Evolutionary conservation across 495 filamentous ascomycete species (phyloP), one percentile per base, ranked within the genome.

Genomic region (Rhypophila decipiens): DNA sequence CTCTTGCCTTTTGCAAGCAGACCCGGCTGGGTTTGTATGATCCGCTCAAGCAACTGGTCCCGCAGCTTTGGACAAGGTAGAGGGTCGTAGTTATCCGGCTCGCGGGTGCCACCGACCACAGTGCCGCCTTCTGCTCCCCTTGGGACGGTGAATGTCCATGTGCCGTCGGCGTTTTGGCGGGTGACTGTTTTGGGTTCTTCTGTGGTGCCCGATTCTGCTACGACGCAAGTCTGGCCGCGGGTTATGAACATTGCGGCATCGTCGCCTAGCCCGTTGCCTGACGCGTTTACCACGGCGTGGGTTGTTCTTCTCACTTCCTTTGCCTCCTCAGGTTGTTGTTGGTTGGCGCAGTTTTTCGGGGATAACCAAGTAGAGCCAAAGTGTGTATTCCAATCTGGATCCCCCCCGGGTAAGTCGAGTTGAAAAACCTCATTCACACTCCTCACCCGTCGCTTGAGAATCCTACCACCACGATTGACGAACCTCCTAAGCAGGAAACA

Each of bases 91-190:
- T 81, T 65, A 40, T 74, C 61, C 1, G 73, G 70, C 51, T 83
- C 73, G 50, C 82, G 83, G 5, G 80, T 84, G 0, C 80, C 81
- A 12, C 81, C 81, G 38, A 85, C 77, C 20, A 84, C 65, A 0
- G 79, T 84, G 0, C 79, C 81, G 1, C 79, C 79, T 4, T 74
- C 68, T 18, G 79, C 73, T 2, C 73, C 73, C 1, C 81, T 74
- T 2, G 81, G 78, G 2, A 85, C 74, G 42, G 66, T 76, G 57
- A 83, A 83, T 15, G 73, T 75, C 78, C 78, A 84, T 23, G 62
- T 68, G 0, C 79, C 79, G 53, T 82, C 75, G 0, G 67, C 61
- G 45, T 81, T 77, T 50, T 84, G 74, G 24, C 76, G 59, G 34
- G 80, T 83, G n/a, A 84, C 65, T 0, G 81, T 82, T n/a, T n/a